Base-by-base conservation (phyloP, 192 early-diverging fungal species). In the Helicostylum pulchrum region DNA sequence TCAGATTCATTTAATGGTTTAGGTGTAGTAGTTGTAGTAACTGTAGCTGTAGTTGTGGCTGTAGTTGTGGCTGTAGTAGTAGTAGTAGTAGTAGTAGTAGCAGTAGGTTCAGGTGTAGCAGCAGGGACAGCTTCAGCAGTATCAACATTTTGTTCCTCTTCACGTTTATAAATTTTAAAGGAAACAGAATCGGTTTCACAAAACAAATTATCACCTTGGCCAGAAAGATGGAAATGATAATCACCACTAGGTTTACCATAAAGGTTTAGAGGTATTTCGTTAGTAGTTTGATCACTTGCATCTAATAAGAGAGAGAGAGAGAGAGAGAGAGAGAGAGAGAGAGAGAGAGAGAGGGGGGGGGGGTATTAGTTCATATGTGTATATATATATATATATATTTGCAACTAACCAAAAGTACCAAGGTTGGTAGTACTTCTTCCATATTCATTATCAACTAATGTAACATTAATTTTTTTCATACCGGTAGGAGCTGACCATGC, bases 171-270 rank as follows among this genome's bases (percentile, higher is more conserved):
- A 42, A 62, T 54, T 43, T 26, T 53, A 19, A 64, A 64, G n/a
- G 52, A 20, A 23, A 64, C 50, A n/a, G 62, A 64, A 43, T 64
- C 62, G 12, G 51, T 30, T 23, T 53, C 50, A 53, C 62, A 64
- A 8, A 7, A 0, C 9, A 21, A 17, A 8, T 17, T 50, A 43
- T 14, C 42, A 45, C 9, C 14, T 45, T 45, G 57, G 4, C 62
- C 50, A 7, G 32, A 20, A n/a, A 53, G n/a, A n/a, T 64, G 62
- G 31, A 53, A 64, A 20, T 64, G 62, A 30, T 64, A 64, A 3
- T 52, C 42, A n/a, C 62, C 62, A 53, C 36, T 21, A 42, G 19
- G 14, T 50, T 32, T 12, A 9, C 48, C 61, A 45, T 26, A 12
- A 20, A 62, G 48, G 3, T 21, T 20, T 34, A 51, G 19, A 26